These are phyloP conservation scores for Zygosaccharomyces sapae DNA, from an alignment of 1,139 yeast species.

Conservation along the genomic window DNA sequence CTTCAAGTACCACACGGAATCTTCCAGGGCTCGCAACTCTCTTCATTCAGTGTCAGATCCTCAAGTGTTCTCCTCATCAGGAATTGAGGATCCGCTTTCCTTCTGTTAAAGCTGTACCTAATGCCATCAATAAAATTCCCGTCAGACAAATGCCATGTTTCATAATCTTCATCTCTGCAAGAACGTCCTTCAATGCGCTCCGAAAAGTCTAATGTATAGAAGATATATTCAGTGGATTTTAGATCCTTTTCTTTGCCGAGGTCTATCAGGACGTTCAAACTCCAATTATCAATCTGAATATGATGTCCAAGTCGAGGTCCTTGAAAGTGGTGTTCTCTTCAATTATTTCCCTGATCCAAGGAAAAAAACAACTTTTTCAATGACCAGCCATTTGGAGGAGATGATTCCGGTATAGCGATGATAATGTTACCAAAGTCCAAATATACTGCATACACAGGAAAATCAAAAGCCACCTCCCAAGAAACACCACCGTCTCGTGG, in stretches of 20 bases:
- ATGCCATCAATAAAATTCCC: conserved; percentile 74
- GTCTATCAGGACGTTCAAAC: conserved; percentile 60
- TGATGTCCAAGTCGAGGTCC: conserved; percentile 42
- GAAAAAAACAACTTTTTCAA: conserved; percentile 49
- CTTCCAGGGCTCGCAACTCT: conserved; percentile 53
- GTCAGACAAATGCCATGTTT: conserved; percentile 52
- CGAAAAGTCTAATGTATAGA: conserved; percentile 56
- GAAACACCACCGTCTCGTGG: conserved; percentile 76
- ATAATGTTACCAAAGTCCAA: conserved; percentile 82
- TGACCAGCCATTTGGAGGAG: conserved; percentile 28
- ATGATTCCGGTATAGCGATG: conserved; percentile 50
- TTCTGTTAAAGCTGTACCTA: conserved; percentile 59
- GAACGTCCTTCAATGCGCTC: conserved; percentile 50
- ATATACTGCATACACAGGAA: conserved; percentile 55
- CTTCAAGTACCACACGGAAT: too few species aligned
- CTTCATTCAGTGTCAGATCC: conserved; percentile 54
- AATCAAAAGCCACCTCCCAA: conserved; percentile 58
- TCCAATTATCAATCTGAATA: conserved; percentile 68
- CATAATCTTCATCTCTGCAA: conserved; percentile 59
- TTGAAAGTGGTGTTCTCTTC: conserved; percentile 52
- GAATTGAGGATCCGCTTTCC: conserved; percentile 67
- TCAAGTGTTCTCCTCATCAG: conserved; percentile 57
- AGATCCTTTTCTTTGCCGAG: conserved; percentile 12
- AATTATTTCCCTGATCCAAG: conserved; percentile 67
- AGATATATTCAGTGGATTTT: conserved; percentile 19